These are phyloP conservation scores for Colletotrichum chrysophilum DNA, from an alignment of 2,329 filamentous ascomycete species.

Conservation along the genomic window DNA sequence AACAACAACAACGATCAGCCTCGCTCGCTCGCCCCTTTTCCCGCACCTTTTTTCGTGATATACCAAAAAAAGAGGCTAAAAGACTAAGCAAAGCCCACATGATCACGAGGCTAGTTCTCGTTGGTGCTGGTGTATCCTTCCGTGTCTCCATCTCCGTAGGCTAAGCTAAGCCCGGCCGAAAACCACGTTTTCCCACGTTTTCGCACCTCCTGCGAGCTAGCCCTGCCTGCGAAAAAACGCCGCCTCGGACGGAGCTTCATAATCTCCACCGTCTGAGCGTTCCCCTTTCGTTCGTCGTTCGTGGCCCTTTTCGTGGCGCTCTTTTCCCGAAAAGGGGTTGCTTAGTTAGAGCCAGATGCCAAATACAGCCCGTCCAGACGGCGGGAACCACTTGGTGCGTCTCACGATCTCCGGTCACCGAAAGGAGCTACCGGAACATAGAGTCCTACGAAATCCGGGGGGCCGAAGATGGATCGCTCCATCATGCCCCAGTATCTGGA, in stretches of 20 bases:
- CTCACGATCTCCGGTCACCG: conserved; percentile 5
- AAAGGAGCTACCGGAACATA: neutral
- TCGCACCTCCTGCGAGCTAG: neutral
- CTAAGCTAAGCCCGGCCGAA: neutral
- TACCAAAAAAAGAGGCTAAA: neutral
- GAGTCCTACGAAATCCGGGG: neutral
- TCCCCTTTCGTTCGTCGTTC: neutral
- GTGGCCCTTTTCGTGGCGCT: neutral
- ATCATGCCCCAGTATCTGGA: neutral
- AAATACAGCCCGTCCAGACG: neutral
- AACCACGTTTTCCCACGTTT: neutral
- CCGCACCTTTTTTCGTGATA: neutral
- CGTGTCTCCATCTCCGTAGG: neutral
- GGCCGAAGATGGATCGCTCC: neutral
- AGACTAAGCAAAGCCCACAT: neutral
- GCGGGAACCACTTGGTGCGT: conserved; percentile 1
- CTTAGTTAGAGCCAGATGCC: neutral
- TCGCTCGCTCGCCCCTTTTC: neutral
- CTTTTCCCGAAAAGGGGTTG: neutral
- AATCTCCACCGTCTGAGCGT: conserved; percentile 20
- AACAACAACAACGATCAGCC: neutral
- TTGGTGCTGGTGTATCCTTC: neutral
- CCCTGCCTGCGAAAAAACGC: neutral
- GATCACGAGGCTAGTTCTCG: neutral
- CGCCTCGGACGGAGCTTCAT: conserved; percentile 1